phyloP scores from a whole-genome alignment of 164 flowering plant species.

The Warburgia ugandensis region DNA sequence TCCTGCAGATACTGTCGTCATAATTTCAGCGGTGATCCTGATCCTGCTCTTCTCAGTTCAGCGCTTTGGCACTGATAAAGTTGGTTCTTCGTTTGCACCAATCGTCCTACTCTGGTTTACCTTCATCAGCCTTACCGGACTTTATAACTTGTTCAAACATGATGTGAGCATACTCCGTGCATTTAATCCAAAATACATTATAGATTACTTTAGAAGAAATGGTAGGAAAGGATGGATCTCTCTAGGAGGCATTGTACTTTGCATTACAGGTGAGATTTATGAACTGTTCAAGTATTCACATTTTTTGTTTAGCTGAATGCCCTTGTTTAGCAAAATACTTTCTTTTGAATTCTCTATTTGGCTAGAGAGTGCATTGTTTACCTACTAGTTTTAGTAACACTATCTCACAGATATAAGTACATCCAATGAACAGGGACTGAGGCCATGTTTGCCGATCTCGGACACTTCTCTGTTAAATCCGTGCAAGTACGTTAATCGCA shows the following conservation, averaged over 20 bases:
- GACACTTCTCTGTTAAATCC: conserved; percentile 63
- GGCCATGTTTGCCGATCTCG: conserved; percentile 92
- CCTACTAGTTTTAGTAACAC: too few species aligned
- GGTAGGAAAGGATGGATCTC: conserved; percentile 66
- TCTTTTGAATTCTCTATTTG: too few species aligned
- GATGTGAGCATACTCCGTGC: conserved; percentile 45
- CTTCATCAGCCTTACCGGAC: conserved; percentile 51
- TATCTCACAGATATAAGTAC: too few species aligned
- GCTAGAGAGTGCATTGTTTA: too few species aligned
- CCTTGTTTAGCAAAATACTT: too few species aligned
- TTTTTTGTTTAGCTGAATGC: too few species aligned
- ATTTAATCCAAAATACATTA: conserved; percentile 50
- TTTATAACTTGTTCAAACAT: conserved; percentile 59
- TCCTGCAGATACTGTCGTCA: conserved; percentile 46
- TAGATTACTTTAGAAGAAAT: conserved; percentile 54
- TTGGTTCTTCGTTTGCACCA: conserved; percentile 69
- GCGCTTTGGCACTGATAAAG: conserved; percentile 77
- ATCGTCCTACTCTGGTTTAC: conserved; percentile 56
- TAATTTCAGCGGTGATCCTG: conserved; percentile 58
- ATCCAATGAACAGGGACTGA: conserved; percentile 53
- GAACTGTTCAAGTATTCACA: too few species aligned
- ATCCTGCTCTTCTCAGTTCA: conserved; percentile 50
- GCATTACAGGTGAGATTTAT: conserved; percentile 48
- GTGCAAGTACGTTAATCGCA: conserved; percentile 40
- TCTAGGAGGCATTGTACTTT: conserved; percentile 74